Evolutionary conservation across 2,329 filamentous ascomycete species (phyloP).

Genomic region (Kalmusia sp.): DNA sequence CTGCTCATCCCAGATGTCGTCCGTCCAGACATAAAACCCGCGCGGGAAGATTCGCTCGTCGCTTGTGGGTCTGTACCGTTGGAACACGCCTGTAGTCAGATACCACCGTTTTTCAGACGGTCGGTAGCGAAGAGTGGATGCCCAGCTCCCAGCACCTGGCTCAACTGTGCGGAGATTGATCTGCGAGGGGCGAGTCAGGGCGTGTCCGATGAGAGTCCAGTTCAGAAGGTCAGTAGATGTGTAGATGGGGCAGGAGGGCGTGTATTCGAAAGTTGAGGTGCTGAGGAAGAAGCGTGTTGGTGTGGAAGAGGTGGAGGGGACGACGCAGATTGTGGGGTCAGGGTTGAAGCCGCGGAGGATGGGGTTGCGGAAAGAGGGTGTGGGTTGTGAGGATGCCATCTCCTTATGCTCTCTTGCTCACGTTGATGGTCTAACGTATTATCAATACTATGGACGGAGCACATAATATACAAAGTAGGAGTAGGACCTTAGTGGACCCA

Average conservation of each 20-base stretch:
- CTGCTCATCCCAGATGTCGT: conserved; percentile 22
- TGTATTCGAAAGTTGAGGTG: conserved; percentile 61
- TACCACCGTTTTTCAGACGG: conserved; percentile 34
- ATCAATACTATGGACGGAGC: no score
- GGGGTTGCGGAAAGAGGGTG: conserved; percentile 45
- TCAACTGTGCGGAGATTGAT: conserved; percentile 39
- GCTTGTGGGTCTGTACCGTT: conserved; percentile 35
- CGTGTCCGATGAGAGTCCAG: conserved; percentile 45
- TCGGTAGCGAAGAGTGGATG: conserved; percentile 35
- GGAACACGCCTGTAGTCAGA: conserved; percentile 31
- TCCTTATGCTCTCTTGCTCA: background rate
- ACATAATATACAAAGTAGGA: background rate
- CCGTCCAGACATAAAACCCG: conserved; percentile 56
- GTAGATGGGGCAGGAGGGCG: conserved; percentile 61
- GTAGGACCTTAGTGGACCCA: background rate
- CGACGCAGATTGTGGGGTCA: conserved; percentile 56
- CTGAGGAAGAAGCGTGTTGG: conserved; percentile 55
- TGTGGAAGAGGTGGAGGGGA: conserved; percentile 10
- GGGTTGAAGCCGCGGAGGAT: conserved; percentile 59
- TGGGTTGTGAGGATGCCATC: background rate
- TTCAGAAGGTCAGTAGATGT: conserved; percentile 53
- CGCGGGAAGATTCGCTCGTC: conserved; percentile 48
- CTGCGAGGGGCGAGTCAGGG: conserved; percentile 44
- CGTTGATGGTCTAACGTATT: no score
- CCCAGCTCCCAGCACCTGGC: conserved; percentile 30